Evolutionary conservation across 2,329 filamentous ascomycete genomes (phyloP), one percentile per base, ranked within the genome.

Genomic region (Pseudomassariella vexata): DNA sequence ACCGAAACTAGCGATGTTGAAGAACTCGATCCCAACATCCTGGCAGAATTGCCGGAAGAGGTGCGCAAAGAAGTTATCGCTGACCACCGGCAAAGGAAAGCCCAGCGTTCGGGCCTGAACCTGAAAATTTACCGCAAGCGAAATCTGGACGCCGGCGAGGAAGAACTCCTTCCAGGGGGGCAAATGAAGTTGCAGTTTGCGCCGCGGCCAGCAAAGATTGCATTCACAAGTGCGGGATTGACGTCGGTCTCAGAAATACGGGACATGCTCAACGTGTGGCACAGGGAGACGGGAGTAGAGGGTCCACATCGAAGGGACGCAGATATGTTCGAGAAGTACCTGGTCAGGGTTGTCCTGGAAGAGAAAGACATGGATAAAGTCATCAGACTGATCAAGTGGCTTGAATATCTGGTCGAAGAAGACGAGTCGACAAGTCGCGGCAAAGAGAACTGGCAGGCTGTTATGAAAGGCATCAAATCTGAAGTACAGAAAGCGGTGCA

Each of bases 291-390:
- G 39, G 63, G 57, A 21, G 66, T 67, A 5, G 82, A 89, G 3
- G 87, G 85, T 0, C 92, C 92, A 2, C 88, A 92, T 56, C 60
- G 61, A 0, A 78, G 84, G 36, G 92, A 98, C 56, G 80, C 90
- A 0, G 70, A 70, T 24, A 79, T 89, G 22, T 66, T 96, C 38
- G 75, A 71, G 33, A 73, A 66, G 47, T 96, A 94, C 55, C 56
- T 96, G 19, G 65, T 55, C 5, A 72, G 71, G 17, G 85, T 96
- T 1, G 70, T 95, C 1, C 39, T 62, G 1, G 80, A 90, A 36
- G 92, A 96, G 56, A 67, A 72, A 36, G 81, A 95, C 52, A 68
- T 92, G 59, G 71, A 72, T 5, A 95, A 94, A 57, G 85, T 76
- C 1, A 69, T 76, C 2, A 73, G 73, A 9, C 59, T 92, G 12